Percentiles rank a stretch among this genome's conserved stretches.
Conservation (phyloP, 2,329 filamentous ascomycete species). For the Fusarium tanahbumbuense region DNA sequence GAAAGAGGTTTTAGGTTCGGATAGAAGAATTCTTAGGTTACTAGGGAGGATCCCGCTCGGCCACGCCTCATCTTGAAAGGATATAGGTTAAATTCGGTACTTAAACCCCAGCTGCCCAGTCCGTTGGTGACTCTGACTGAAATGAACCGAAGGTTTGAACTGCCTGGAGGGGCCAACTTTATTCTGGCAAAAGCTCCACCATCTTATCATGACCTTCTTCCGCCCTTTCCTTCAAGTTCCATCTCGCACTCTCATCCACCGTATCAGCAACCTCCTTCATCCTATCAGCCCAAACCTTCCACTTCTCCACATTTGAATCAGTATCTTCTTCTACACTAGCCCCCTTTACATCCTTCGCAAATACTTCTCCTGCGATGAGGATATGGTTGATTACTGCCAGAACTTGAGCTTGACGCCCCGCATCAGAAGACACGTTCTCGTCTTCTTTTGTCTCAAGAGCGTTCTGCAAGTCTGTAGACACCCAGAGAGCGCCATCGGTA, state of each 20-base stretch:
- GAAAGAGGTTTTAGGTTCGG: neutral
- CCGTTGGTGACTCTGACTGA: neutral
- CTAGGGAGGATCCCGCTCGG: neutral
- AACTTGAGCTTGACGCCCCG: conserved; percentile 2
- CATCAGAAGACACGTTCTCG: neutral
- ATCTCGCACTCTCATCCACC: accelerated
- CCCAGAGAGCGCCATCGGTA: neutral
- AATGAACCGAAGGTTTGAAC: neutral
- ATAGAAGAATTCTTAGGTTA: neutral
- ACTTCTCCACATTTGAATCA: neutral
- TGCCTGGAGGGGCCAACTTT: neutral
- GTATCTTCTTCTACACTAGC: accelerated
- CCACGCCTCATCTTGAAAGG: neutral
- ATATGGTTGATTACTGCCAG: conserved; percentile 8
- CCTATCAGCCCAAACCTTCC: conserved; percentile 1
- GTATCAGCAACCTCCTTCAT: neutral
- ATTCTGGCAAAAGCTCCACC: neutral
- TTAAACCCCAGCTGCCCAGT: neutral
- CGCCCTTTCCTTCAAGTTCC: neutral
- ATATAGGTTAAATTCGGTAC: neutral
- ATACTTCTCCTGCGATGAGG: neutral
- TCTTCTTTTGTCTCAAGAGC: neutral
- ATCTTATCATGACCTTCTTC: conserved; percentile 2
- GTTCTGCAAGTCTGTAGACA: neutral
- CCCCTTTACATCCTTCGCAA: neutral